Conservation (phyloP, 495 filamentous ascomycete species). For the Hamigera avellanea region DNA sequence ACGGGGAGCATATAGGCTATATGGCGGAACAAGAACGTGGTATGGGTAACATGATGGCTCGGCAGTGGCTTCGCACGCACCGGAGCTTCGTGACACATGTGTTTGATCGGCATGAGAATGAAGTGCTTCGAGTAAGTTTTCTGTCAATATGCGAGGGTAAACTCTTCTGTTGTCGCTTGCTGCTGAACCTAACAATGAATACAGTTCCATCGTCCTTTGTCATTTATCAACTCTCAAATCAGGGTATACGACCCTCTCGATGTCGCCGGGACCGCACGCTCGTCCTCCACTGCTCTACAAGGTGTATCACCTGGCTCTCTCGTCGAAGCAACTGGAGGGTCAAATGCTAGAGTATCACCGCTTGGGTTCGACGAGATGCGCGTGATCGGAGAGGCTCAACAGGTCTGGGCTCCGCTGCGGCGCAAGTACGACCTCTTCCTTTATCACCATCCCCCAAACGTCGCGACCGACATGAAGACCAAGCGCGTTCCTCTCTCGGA, state of each 20-base stretch:
- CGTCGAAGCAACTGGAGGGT: constrained; percentile 20
- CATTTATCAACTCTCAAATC: constrained; percentile 55
- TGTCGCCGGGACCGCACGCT: constrained; percentile 13
- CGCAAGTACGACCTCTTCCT: constrained; percentile 61
- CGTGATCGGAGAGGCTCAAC: constrained; percentile 56
- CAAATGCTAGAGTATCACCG: constrained; percentile 38
- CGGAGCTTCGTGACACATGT: constrained; percentile 60
- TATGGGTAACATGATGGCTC: constrained; percentile 42
- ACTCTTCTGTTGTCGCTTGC: too few species aligned
- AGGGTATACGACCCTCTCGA: constrained; percentile 50
- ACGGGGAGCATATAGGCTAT: constrained; percentile 56
- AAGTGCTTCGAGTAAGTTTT: constrained; percentile 46
- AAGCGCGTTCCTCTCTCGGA: constrained; percentile 28
- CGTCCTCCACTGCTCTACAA: constrained; percentile 33
- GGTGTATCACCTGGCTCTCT: constrained; percentile 29
- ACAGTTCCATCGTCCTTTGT: constrained; percentile 61
- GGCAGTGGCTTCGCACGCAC: constrained; percentile 56
- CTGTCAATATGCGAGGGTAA: too few species aligned
- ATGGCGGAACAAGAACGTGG: constrained; percentile 58
- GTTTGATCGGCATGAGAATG: constrained; percentile 52
- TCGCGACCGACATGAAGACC: constrained; percentile 24
- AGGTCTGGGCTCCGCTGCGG: constrained; percentile 55
- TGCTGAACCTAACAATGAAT: too few species aligned
- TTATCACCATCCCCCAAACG: constrained; percentile 23
- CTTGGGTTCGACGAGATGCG: constrained; percentile 46